Evolutionary conservation across 306 rosid species (phyloP).

Genomic region (Casuarina cunninghamiana): DNA sequence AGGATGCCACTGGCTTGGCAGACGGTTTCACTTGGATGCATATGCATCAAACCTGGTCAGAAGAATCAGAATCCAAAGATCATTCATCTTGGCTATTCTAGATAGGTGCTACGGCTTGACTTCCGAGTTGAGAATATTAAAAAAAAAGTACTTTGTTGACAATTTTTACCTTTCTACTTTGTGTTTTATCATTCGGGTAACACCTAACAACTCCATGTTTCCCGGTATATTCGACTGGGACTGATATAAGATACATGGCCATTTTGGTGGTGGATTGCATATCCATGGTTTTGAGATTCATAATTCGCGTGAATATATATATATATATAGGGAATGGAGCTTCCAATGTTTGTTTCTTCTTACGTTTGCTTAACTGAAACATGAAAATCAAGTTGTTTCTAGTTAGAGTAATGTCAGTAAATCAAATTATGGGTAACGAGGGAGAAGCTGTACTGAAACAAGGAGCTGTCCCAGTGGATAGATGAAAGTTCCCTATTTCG

Average conservation of each 20-base stretch:
- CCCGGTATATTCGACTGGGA: background rate
- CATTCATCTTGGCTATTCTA: conserved; percentile 40
- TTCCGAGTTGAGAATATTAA: conserved; percentile 11
- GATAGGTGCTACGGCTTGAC: conserved; percentile 15
- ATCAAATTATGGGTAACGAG: too few relatives aligned
- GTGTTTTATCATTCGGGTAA: background rate
- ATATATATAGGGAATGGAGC: too few relatives aligned
- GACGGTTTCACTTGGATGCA: conserved; percentile 55
- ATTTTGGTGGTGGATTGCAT: background rate
- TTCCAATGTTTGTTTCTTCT: too few relatives aligned
- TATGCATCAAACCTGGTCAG: conserved; percentile 61
- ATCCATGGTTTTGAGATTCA: background rate
- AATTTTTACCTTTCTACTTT: background rate
- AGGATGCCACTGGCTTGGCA: conserved; percentile 42
- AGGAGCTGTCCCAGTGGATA: too few relatives aligned
- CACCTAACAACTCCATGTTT: background rate
- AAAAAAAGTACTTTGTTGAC: conserved; percentile 36
- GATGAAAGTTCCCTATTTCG: too few relatives aligned
- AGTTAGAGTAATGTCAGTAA: too few relatives aligned
- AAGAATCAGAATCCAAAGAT: conserved; percentile 34
- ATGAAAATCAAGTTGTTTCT: too few relatives aligned
- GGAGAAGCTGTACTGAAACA: too few relatives aligned
- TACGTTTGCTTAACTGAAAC: too few relatives aligned
- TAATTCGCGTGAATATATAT: background rate
- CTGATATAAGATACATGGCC: background rate